These are phyloP conservation scores for Gynochthodes officinalis DNA, from an alignment of 257 asterid species.

Conservation along the genomic window DNA sequence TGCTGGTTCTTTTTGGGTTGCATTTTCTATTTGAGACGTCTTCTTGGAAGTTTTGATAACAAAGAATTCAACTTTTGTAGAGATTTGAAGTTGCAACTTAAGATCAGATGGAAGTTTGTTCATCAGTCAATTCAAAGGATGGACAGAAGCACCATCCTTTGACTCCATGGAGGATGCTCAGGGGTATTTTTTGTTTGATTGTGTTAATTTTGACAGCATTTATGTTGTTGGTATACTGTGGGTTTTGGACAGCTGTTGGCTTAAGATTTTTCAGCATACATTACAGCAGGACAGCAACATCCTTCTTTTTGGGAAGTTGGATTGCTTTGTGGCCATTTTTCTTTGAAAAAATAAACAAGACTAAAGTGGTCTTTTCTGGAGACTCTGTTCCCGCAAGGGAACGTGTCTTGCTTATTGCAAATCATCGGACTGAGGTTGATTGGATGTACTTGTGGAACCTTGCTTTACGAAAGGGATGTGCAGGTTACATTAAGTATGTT, in stretches of 20 bases:
- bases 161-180: constrained; percentile 44
- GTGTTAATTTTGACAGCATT: constrained; percentile 67
- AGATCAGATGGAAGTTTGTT: constrained; percentile 38
- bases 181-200: constrained; percentile 65
- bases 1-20: neutral
- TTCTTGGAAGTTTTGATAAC: neutral
- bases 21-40: neutral
- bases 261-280: constrained; percentile 57
- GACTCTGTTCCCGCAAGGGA: constrained; percentile 58
- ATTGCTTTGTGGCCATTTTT: constrained; percentile 88
- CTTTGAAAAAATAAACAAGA: constrained; percentile 71
- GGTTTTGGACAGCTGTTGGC: constrained; percentile 58
- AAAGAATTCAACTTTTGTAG: too few species aligned
- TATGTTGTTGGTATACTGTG: constrained; percentile 53
- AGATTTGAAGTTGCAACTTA: neutral
- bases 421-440: constrained; percentile 90
- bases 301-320: constrained; percentile 77
- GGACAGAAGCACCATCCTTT: constrained; percentile 57
- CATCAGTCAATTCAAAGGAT: constrained; percentile 23
- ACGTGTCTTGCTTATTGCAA: constrained; percentile 69
- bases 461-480: constrained; percentile 67
- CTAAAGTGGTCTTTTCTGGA: constrained; percentile 81
- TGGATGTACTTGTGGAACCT: constrained; percentile 99
- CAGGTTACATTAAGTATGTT: constrained; percentile 66
- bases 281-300: constrained; percentile 59